These are phyloP conservation scores for Solanum sparsipilum DNA, from an alignment of 257 asterid genomes.

Conservation along the genomic window DNA sequence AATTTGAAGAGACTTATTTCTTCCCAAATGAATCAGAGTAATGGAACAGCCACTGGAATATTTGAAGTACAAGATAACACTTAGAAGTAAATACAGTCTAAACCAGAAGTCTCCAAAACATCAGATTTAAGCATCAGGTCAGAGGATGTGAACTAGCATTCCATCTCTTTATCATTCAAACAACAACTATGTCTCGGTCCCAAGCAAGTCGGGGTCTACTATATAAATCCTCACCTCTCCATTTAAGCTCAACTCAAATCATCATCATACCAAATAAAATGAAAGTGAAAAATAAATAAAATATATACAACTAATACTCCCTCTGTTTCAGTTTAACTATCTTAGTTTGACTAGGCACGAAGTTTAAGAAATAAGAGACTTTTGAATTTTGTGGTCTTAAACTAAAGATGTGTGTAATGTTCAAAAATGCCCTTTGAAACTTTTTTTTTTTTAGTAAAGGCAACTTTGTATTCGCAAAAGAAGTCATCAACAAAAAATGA, in stretches of 20 bases:
- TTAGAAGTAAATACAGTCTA: neutral
- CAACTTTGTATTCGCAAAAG: neutral
- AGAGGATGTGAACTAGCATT: neutral
- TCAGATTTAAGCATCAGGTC: neutral
- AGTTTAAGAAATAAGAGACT: neutral
- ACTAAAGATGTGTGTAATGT: neutral
- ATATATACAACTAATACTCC: neutral
- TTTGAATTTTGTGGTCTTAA: neutral
- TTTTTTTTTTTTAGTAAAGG: neutral
- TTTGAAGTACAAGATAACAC: neutral
- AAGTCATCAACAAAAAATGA: neutral
- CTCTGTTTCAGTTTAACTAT: neutral
- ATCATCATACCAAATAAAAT: neutral
- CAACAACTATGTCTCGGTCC: neutral
- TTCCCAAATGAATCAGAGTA: neutral
- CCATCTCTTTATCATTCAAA: neutral
- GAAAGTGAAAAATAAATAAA: neutral
- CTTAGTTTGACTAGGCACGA: neutral
- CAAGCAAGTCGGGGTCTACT: neutral
- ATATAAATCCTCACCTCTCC: neutral
- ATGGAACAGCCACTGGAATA: neutral
- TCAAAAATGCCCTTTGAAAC: neutral
- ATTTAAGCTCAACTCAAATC: neutral
- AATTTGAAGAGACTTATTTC: neutral
- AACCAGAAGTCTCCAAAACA: neutral